Conservation (phyloP, 148 eudicot genomes). For the Vaccinium myrtillus region DNA sequence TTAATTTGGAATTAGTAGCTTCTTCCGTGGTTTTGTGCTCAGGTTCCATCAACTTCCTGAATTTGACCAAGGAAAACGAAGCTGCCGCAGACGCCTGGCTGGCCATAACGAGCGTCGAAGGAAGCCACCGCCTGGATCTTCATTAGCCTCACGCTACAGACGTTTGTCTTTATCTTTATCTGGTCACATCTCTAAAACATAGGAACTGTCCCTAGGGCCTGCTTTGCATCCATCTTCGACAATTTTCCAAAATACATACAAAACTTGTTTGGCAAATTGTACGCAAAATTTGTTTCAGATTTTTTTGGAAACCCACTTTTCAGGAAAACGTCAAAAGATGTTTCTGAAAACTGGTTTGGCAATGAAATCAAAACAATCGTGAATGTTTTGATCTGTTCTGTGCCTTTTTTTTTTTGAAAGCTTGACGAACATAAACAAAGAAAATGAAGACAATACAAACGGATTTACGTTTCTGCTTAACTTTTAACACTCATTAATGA, state of each 20-base stretch:
- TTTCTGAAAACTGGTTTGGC: neutral
- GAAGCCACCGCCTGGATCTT: constrained; percentile 81
- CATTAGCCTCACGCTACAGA: constrained; percentile 65
- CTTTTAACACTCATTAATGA: constrained; percentile 11
- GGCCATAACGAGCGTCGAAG: constrained; percentile 96
- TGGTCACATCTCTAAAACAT: constrained; percentile 34
- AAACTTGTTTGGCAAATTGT: neutral
- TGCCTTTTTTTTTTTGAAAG: neutral
- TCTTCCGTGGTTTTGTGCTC: constrained; percentile 21
- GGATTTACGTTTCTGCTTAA: neutral
- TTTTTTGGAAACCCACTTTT: neutral
- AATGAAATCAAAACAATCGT: neutral
- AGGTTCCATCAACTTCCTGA: constrained; percentile 89
- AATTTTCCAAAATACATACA: neutral
- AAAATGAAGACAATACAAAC: neutral
- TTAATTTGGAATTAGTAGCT: neutral
- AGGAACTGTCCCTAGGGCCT: neutral
- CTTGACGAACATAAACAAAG: neutral
- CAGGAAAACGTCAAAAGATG: neutral
- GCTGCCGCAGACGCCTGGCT: constrained; percentile 92
- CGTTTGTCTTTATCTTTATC: constrained; percentile 51
- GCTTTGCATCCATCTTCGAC: neutral
- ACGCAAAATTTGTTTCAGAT: neutral
- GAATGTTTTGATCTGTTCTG: neutral
- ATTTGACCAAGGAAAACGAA: constrained; percentile 89